A percentile compares a stretch with the other conserved stretches of the same genome.
These are phyloP conservation scores for Wickerhamiella musiphila DNA, from an alignment of 805 yeast genomes.

Conservation along the genomic window DNA sequence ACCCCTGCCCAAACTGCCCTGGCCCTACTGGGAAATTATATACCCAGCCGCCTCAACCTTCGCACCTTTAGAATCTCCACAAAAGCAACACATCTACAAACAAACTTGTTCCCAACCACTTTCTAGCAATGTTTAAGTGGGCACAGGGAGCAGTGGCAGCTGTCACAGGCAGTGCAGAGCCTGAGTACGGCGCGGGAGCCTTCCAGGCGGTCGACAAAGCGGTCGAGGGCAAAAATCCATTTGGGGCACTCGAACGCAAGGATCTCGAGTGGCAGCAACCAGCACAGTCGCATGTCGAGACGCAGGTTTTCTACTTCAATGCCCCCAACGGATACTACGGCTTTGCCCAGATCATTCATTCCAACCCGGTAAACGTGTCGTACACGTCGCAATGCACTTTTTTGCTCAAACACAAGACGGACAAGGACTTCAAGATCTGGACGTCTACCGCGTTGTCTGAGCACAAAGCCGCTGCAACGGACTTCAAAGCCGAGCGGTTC, in stretches of 20 bases:
- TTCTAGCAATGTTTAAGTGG: conserved; percentile 21
- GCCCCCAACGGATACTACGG: conserved; percentile 50
- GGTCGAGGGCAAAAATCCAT: conserved; percentile 39
- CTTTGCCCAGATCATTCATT: conserved; percentile 87
- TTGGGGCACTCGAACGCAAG: conserved; percentile 35
- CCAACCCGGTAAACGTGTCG: conserved; percentile 74
- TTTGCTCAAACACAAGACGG: conserved; percentile 41
- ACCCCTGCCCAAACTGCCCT: too few relatives aligned
- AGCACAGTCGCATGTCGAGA: conserved; percentile 76
- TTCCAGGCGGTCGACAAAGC: conserved; percentile 65
- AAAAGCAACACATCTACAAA: too few relatives aligned
- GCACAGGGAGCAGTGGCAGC: conserved; percentile 35
- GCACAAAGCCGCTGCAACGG: conserved; percentile 35
- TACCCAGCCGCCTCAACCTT: too few relatives aligned
- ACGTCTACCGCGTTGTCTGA: conserved; percentile 79
- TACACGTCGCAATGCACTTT: conserved; percentile 82
- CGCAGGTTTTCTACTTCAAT: conserved; percentile 78
- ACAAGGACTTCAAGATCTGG: conserved; percentile 50
- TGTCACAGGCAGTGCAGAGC: conserved; percentile 93
- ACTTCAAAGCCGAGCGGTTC: conserved; percentile 63
- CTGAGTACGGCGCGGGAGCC: conserved; percentile 86
- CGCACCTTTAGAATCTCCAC: too few relatives aligned
- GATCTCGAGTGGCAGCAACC: conserved; percentile 71
- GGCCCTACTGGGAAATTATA: too few relatives aligned
- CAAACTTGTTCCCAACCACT: too few relatives aligned